phyloP scores from a whole-genome alignment of 2,329 filamentous ascomycete species.

The Geoglossum cookeanum region DNA sequence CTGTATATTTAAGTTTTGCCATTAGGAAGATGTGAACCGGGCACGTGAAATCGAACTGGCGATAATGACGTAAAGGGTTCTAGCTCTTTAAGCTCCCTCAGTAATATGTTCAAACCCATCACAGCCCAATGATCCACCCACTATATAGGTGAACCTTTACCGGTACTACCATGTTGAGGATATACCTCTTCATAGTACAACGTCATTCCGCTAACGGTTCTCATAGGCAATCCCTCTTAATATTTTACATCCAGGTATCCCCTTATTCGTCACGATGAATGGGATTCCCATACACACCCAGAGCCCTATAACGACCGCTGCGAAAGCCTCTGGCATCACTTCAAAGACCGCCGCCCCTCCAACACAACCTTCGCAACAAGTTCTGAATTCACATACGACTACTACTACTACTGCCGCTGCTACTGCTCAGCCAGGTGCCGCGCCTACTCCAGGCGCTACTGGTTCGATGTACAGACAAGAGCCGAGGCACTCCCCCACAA shows the following conservation, averaged over 20 bases:
- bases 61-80: not conserved
- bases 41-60: slow-evolving; percentile 5
- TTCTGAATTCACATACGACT: slow-evolving; percentile 11
- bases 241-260: not conserved
- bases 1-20: slow-evolving; percentile 10
- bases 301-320: slow-evolving; percentile 23
- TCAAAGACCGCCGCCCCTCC: slow-evolving; percentile 20
- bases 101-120: no score
- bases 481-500: slow-evolving; percentile 2
- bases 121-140: not conserved
- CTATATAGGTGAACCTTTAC: not conserved
- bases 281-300: slow-evolving; percentile 28
- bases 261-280: slow-evolving; percentile 19
- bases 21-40: not conserved
- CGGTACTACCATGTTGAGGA: not conserved
- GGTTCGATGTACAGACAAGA: not conserved
- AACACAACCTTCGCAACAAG: slow-evolving; percentile 13
- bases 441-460: slow-evolving; percentile 6
- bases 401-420: slow-evolving; percentile 15
- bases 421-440: slow-evolving; percentile 17
- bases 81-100: not conserved
- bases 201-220: not conserved
- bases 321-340: slow-evolving; percentile 19
- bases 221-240: not conserved
- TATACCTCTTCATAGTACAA: not conserved